These are phyloP conservation scores for Trypanosoma vivax DNA, from an alignment of 208 protist species.

Conservation along the genomic window DNA sequence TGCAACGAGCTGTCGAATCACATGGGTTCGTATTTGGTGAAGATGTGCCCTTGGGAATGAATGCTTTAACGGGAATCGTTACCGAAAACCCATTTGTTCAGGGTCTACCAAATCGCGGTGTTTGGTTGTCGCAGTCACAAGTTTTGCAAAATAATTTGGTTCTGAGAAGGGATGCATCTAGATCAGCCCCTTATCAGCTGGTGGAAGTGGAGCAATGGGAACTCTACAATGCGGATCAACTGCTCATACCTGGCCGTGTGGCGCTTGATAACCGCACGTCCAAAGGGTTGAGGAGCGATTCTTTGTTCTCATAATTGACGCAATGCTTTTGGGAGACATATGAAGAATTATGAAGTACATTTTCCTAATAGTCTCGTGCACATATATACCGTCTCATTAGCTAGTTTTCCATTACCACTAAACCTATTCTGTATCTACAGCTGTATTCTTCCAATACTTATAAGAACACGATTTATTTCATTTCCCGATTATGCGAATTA, in stretches of 20 bases:
- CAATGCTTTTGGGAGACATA: conserved; percentile 1
- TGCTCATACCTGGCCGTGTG: conserved; percentile 69
- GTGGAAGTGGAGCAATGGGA: conserved; percentile 81
- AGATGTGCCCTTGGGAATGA: conserved; percentile 62
- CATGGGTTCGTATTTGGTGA: conserved; percentile 13
- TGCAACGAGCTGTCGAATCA: conserved; percentile 14
- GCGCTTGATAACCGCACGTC: conserved; percentile 29
- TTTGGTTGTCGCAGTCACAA: conserved; percentile 85
- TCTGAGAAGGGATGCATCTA: conserved; percentile 17
- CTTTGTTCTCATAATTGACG: conserved; percentile 11
- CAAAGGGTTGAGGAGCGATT: neutral
- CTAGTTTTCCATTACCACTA: too few species aligned
- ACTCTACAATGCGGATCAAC: conserved; percentile 84
- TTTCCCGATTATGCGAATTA: too few species aligned
- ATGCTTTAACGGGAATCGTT: conserved; percentile 65
- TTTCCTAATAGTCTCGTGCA: too few species aligned
- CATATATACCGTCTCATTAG: too few species aligned
- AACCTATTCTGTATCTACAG: too few species aligned
- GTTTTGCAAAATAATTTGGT: conserved; percentile 54
- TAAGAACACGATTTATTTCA: too few species aligned
- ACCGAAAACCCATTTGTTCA: conserved; percentile 71
- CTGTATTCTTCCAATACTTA: too few species aligned
- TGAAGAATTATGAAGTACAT: too few species aligned
- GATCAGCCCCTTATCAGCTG: conserved; percentile 34
- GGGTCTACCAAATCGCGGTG: conserved; percentile 45